These are phyloP conservation scores for Cenchrus americanus DNA, from an alignment of 176 grass and related monocot genomes.

Conservation along the genomic window DNA sequence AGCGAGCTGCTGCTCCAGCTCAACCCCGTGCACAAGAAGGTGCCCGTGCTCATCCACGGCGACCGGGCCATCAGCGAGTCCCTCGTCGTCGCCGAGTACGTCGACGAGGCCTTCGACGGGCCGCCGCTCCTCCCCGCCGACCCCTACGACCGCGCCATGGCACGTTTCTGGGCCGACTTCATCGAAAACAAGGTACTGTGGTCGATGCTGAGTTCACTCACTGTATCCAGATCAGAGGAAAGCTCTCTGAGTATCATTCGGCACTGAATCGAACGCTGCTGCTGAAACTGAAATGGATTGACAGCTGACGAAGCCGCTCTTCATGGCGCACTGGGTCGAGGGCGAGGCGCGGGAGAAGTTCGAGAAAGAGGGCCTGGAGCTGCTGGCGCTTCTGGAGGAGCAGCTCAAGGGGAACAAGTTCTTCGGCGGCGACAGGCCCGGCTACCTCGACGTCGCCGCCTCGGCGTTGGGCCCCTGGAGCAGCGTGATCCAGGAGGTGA, in stretches of 20 bases:
- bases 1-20: constrained; percentile 45
- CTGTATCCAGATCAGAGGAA: neutral
- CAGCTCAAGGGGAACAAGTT: constrained; percentile 60
- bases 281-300: neutral
- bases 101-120: constrained; percentile 54
- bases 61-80: constrained; percentile 45
- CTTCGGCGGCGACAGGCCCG: constrained; percentile 55
- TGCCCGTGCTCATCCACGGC: constrained; percentile 54
- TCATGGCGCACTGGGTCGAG: constrained; percentile 48
- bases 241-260: neutral
- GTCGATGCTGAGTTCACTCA: neutral
- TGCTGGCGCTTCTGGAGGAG: constrained; percentile 39
- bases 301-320: constrained; percentile 29
- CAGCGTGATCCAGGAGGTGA: constrained; percentile 46
- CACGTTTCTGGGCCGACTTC: constrained; percentile 50
- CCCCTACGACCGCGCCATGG: constrained; percentile 30
- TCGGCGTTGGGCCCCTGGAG: constrained; percentile 39
- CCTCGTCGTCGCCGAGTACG: constrained; percentile 50
- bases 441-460: constrained; percentile 47
- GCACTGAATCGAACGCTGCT: neutral
- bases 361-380: constrained; percentile 43
- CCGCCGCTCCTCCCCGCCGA: constrained; percentile 4
- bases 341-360: constrained; percentile 36
- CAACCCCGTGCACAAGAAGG: constrained; percentile 54
- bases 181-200: constrained; percentile 43